phyloP scores from a whole-genome alignment of 2,329 filamentous ascomycete genomes.

The Colletotrichum incanum region DNA sequence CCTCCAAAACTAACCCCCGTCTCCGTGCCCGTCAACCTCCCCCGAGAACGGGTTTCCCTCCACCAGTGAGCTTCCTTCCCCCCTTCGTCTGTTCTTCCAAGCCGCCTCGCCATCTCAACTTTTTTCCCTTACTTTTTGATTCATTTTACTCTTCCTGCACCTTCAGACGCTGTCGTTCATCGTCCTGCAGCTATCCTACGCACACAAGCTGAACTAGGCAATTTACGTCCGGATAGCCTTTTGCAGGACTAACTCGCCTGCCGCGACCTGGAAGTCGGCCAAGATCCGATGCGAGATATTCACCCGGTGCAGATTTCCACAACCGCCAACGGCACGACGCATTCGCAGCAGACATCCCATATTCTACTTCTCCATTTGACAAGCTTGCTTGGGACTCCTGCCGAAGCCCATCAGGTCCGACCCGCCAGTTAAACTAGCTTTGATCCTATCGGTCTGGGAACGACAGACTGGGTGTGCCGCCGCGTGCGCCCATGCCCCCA shows the following conservation, averaged over 20 bases:
- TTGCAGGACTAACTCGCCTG: slow-evolving; percentile 1
- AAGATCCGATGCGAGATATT: slow-evolving; percentile 36
- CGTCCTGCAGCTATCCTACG: not conserved
- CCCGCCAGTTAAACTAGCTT: slow-evolving; percentile 21
- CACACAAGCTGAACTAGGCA: not conserved
- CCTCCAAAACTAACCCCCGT: slow-evolving; percentile 19
- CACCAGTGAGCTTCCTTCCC: slow-evolving; percentile 4
- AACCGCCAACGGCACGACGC: slow-evolving; percentile 14
- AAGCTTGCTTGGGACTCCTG: slow-evolving; percentile 27
- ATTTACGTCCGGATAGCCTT: not conserved
- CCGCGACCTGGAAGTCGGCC: slow-evolving; percentile 12
- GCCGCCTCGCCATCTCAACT: slow-evolving; percentile 19
- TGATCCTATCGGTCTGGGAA: slow-evolving; percentile 15
- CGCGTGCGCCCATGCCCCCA: slow-evolving; percentile 27
- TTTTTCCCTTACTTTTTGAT: not conserved
- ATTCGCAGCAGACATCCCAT: slow-evolving; percentile 21
- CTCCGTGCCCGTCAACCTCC: slow-evolving; percentile 1
- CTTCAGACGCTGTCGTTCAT: slow-evolving; percentile 1
- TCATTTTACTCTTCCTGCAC: not conserved
- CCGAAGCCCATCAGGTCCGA: slow-evolving; percentile 5
- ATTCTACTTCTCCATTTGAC: not conserved
- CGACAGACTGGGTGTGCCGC: slow-evolving; percentile 33
- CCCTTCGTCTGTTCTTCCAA: not conserved
- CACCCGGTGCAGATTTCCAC: slow-evolving; percentile 23
- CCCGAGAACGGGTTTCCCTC: slow-evolving; percentile 24